Evolutionary conservation across 306 rosid genomes (phyloP).

Genomic region (Quercus suber): DNA sequence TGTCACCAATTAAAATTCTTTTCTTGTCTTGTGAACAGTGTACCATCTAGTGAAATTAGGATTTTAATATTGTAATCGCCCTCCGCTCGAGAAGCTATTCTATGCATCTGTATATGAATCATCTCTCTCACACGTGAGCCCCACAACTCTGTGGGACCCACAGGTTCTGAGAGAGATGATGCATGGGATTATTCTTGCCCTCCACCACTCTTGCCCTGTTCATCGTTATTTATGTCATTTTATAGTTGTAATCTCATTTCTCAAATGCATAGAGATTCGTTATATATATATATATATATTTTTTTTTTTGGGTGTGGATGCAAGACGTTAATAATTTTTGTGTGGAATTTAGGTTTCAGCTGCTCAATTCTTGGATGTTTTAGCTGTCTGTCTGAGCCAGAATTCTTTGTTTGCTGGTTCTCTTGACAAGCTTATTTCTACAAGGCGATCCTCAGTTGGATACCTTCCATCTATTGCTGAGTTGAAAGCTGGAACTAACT

Average conservation of each 20-base stretch:
- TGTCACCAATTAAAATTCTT: too few relatives aligned
- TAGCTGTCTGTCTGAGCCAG: slow-evolving; percentile 77
- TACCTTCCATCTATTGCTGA: slow-evolving; percentile 76
- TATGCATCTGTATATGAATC: too few relatives aligned
- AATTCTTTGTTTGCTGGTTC: slow-evolving; percentile 79
- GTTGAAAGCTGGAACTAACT: slow-evolving; percentile 65
- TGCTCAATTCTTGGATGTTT: slow-evolving; percentile 68
- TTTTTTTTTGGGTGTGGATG: slow-evolving; percentile 9
- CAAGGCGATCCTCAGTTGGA: slow-evolving; percentile 61
- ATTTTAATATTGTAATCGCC: neutral
- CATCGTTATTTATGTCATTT: neutral
- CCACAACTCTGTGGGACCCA: too few relatives aligned
- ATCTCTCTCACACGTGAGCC: too few relatives aligned
- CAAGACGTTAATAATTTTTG: slow-evolving; percentile 16
- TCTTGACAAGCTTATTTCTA: slow-evolving; percentile 53
- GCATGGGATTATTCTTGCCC: too few relatives aligned
- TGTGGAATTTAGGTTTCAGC: slow-evolving; percentile 63
- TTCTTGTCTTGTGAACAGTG: too few relatives aligned
- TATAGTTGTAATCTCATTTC: neutral
- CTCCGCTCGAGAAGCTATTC: neutral
- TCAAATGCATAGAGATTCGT: neutral
- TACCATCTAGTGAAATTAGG: neutral
- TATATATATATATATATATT: neutral
- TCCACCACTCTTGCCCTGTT: neutral
- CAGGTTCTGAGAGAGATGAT: too few relatives aligned